Conservation (phyloP, 805 yeast species). For the Saccharomycopsis schoenii region DNA sequence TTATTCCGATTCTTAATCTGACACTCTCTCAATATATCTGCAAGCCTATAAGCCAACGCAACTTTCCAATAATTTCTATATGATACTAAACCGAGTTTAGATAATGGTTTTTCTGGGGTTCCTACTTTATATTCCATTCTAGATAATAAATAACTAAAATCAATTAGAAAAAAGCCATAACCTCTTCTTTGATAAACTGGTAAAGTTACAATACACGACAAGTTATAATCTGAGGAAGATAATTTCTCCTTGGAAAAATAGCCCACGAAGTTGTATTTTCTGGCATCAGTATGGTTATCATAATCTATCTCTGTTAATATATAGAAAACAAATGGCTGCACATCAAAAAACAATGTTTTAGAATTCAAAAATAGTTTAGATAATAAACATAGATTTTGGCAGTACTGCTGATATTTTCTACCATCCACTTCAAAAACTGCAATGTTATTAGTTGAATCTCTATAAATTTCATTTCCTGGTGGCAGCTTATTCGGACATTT, state of each 20-base stretch:
- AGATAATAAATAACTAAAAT: slow-evolving; percentile 75
- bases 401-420: slow-evolving; percentile 64
- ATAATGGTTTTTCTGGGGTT: slow-evolving; percentile 91
- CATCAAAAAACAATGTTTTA: slow-evolving; percentile 87
- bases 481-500: slow-evolving; percentile 71
- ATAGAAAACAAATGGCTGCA: slow-evolving; percentile 89
- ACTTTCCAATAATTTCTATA: slow-evolving; percentile 83
- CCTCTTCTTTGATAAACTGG: slow-evolving; percentile 86
- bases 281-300: slow-evolving; percentile 19
- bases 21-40: slow-evolving; percentile 14
- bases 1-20: slow-evolving; percentile 3
- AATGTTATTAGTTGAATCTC: slow-evolving; percentile 49
- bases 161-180: slow-evolving; percentile 80
- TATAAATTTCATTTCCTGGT: slow-evolving; percentile 86
- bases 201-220: slow-evolving; percentile 82
- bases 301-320: slow-evolving; percentile 63
- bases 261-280: slow-evolving; percentile 70
- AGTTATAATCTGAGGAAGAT: slow-evolving; percentile 66
- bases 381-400: slow-evolving; percentile 82
- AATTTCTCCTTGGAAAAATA: slow-evolving; percentile 84
- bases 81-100: slow-evolving; percentile 76
- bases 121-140: slow-evolving; percentile 71
- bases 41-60: slow-evolving; percentile 44
- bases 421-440: slow-evolving; percentile 94
- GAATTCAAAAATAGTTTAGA: slow-evolving; percentile 87